Evolutionary conservation across 139 green algal species (phyloP), one percentile per base, ranked within the genome.

Genomic region (Picochlorum sp.): DNA sequence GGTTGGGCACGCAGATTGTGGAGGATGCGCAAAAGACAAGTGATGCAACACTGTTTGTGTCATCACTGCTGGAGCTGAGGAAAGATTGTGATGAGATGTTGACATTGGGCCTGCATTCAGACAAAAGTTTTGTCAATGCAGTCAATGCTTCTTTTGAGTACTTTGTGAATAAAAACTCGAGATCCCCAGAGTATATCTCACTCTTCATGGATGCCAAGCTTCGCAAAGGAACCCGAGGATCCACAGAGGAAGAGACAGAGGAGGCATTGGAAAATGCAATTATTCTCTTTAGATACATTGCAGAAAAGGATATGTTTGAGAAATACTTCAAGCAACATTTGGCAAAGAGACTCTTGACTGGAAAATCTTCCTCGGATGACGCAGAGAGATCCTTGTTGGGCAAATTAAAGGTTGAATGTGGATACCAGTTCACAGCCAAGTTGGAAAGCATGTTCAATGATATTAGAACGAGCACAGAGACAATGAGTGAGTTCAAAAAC

Each of bases 251-350:
- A 21, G 88, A 96, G 16, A 79, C 92, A 45, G 94, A 99, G 72
- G 71, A 63, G 3, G 76, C 88, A 45, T 78, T 98, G 68, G 92
- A 99, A 79, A 90, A 90, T 68, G 87, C 88, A 61, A 91, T 96
- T 81, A 80, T 84, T 65, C 86, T 96, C 26, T 96, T 96, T 79
- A 80, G 90, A 65, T 87, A 75, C 70, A 62, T 86, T 20, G 62
- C 50, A 63, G 94, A 99, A 77, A 99, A 99, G 81, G 93, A 99
- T 68, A 77, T 98, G 28, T 99, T 99, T 81, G 92, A 98, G 64
- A 92, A 90, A 80, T 98, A 98, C 77, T 98, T 97, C 85, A 96
- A 97, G 81, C 83, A 95, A 81, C 93, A 98, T 77, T 78, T 98
- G 49, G 82, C 90, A 65, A 96, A 96, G 83, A 80, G 93, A 9